Evolutionary conservation across 345 rosid species (phyloP).

Genomic region (Anastatica hierochuntica): DNA sequence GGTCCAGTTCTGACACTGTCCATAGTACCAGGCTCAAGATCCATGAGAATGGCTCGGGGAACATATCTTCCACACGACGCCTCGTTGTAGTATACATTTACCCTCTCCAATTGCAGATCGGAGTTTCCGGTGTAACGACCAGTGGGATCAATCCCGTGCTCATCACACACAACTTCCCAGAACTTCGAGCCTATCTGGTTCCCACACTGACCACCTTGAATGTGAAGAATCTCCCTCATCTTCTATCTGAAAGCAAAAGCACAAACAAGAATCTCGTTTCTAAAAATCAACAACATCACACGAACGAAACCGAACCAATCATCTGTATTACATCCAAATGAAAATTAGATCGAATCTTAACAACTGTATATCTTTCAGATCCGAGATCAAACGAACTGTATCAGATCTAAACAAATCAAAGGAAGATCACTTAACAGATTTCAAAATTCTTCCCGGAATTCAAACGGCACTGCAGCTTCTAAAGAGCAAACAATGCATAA

Average conservation of each 20-base stretch:
- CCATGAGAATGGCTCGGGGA: slow-evolving; percentile 71
- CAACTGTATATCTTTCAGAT: slow-evolving; percentile 2
- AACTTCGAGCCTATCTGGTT: slow-evolving; percentile 78
- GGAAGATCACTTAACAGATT: not conserved
- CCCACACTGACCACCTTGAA: slow-evolving; percentile 73
- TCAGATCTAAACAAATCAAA: slow-evolving; percentile 13
- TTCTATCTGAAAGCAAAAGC: slow-evolving; percentile 15
- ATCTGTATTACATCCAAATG: slow-evolving; percentile 2
- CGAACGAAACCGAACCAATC: not conserved
- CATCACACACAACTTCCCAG: slow-evolving; percentile 79
- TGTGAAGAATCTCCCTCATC: slow-evolving; percentile 76
- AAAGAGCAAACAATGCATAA: not conserved
- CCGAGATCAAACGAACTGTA: not conserved
- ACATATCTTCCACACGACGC: slow-evolving; percentile 71
- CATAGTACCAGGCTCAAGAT: slow-evolving; percentile 75
- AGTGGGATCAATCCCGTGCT: slow-evolving; percentile 77
- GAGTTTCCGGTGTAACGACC: slow-evolving; percentile 56
- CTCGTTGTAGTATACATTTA: slow-evolving; percentile 70
- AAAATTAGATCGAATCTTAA: not conserved
- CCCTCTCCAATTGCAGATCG: slow-evolving; percentile 61
- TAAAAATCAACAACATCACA: not conserved
- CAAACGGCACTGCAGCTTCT: not conserved
- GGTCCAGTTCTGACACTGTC: slow-evolving; percentile 75
- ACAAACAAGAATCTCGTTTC: slow-evolving; percentile 7
- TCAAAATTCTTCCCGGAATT: not conserved